A percentile compares a stretch with the other conserved stretches of the same genome.
phyloP scores from a whole-genome alignment of 2,329 filamentous ascomycete genomes.

The Stagonosporopsis vannaccii region DNA sequence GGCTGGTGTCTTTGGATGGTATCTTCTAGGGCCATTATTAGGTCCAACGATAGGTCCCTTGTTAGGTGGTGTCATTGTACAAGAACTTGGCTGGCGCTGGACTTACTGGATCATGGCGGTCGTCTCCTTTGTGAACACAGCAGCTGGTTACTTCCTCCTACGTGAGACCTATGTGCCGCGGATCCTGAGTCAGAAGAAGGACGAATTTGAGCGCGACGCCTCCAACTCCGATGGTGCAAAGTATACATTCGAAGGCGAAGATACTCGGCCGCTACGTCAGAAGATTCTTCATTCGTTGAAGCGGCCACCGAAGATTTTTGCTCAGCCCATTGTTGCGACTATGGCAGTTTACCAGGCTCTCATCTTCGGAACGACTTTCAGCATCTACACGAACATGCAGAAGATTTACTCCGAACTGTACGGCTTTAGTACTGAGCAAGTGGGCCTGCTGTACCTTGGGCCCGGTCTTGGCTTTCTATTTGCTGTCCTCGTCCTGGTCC shows the following conservation, averaged over 20 bases:
- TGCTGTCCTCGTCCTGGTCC: slow-evolving; percentile 56
- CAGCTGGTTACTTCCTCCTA: slow-evolving; percentile 54
- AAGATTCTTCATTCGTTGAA: slow-evolving; percentile 50
- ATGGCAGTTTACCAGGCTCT: slow-evolving; percentile 58
- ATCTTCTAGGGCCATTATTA: slow-evolving; percentile 54
- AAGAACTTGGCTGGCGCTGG: slow-evolving; percentile 57
- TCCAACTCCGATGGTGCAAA: slow-evolving; percentile 34
- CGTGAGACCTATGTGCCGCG: slow-evolving; percentile 56
- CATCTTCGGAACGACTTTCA: slow-evolving; percentile 58
- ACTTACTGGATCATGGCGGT: slow-evolving; percentile 58
- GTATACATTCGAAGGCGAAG: slow-evolving; percentile 55
- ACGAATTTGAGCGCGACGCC: slow-evolving; percentile 41
- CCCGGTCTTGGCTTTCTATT: slow-evolving; percentile 55
- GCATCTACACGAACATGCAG: slow-evolving; percentile 58
- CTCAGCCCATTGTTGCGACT: slow-evolving; percentile 56
- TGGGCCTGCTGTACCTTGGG: slow-evolving; percentile 56
- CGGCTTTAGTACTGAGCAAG: slow-evolving; percentile 56
- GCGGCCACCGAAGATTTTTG: slow-evolving; percentile 53
- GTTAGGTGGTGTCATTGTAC: slow-evolving; percentile 55
- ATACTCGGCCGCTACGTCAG: slow-evolving; percentile 45
- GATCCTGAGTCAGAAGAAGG: slow-evolving; percentile 49
- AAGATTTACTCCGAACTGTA: slow-evolving; percentile 55
- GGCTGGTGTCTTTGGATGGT: slow-evolving; percentile 57
- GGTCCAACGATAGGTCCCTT: slow-evolving; percentile 54
- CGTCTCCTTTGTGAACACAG: slow-evolving; percentile 50